phyloP scores from a whole-genome alignment of 345 rosid species.

The Eucalyptus caleyi region DNA sequence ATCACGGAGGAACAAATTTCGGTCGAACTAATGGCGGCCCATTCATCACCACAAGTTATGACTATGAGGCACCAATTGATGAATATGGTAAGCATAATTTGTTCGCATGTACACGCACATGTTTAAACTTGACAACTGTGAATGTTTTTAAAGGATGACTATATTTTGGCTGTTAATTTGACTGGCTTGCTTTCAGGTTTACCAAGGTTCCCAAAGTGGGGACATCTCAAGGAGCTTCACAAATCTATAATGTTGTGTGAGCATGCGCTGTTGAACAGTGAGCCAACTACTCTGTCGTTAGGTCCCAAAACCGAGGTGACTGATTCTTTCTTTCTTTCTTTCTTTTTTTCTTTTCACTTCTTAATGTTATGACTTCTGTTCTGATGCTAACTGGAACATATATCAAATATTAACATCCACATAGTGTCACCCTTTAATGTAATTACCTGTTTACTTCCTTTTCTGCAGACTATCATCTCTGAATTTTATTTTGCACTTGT shows the following conservation, averaged over 20 bases:
- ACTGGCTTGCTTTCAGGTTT: slow-evolving; percentile 30
- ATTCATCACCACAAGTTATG: slow-evolving; percentile 93
- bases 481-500: not conserved
- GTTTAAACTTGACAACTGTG: not conserved
- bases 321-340: not conserved
- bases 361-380: not conserved
- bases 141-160: not conserved
- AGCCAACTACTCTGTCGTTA: slow-evolving; percentile 35
- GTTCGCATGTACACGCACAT: not conserved
- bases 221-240: slow-evolving; percentile 88
- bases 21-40: slow-evolving; percentile 96
- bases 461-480: not conserved
- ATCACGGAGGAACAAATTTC: slow-evolving; percentile 97
- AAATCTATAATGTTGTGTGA: slow-evolving; percentile 71
- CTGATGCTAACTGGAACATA: not conserved
- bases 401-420: not conserved
- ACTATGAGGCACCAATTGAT: slow-evolving; percentile 97
- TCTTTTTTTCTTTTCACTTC: not conserved
- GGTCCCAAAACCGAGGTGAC: slow-evolving; percentile 72
- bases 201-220: slow-evolving; percentile 93
- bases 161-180: not conserved
- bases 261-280: slow-evolving; percentile 37
- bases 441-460: not conserved
- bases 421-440: not conserved
- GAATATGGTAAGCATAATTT: slow-evolving; percentile 63